Conservation (phyloP, 202 grass and related monocot species). For the Schoenoplectus tabernaemontani region DNA sequence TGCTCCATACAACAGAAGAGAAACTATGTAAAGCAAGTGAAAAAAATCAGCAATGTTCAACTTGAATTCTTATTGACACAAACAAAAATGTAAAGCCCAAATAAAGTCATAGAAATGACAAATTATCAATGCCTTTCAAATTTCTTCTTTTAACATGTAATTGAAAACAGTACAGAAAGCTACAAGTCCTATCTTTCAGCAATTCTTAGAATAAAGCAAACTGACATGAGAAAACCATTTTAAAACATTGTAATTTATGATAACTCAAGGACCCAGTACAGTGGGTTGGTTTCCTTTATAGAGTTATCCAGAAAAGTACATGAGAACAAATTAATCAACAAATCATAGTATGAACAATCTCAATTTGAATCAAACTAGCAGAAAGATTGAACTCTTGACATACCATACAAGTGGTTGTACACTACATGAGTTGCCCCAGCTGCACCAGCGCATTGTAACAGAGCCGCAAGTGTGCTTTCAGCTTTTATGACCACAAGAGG, state of each 20-base stretch:
- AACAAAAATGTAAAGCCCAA: not conserved
- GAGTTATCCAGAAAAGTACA: not conserved
- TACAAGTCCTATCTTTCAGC: not conserved
- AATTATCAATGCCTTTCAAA: too few relatives aligned
- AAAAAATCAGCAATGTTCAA: not conserved
- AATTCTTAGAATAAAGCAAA: not conserved
- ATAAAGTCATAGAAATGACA: not conserved
- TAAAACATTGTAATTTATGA: not conserved
- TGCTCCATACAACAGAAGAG: not conserved
- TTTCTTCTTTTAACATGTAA: too few relatives aligned
- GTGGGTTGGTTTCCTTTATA: not conserved
- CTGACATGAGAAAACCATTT: not conserved
- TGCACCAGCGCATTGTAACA: slow-evolving; percentile 47
- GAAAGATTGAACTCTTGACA: not conserved
- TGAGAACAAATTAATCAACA: not conserved
- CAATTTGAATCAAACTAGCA: not conserved
- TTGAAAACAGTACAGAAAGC: too few relatives aligned
- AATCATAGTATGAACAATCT: not conserved
- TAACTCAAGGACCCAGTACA: not conserved
- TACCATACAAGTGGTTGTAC: slow-evolving; percentile 90
- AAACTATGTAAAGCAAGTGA: not conserved
- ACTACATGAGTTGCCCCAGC: slow-evolving; percentile 57
- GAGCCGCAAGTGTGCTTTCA: slow-evolving; percentile 43
- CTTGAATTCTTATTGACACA: not conserved
- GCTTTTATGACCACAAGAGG: slow-evolving; percentile 62